A percentile compares a stretch with the other conserved stretches of the same genome.
These are phyloP conservation scores for Geotrichum candidum DNA, from an alignment of 1,139 yeast species.

Conservation along the genomic window DNA sequence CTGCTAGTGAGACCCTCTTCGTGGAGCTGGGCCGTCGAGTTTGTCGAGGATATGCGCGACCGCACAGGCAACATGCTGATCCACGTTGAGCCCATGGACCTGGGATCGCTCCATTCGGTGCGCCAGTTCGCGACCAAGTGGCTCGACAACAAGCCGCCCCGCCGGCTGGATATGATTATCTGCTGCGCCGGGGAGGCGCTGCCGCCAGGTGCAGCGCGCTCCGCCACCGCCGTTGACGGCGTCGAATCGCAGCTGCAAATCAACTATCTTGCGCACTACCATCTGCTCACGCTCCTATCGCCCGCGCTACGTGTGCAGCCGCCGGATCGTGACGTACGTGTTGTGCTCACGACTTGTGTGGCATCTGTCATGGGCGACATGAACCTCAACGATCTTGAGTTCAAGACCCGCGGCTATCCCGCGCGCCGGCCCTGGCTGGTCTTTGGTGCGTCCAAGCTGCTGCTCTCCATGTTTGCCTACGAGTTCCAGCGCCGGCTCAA, in stretches of 20 bases:
- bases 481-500: slow-evolving; percentile 66
- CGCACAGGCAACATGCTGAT: slow-evolving; percentile 64
- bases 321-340: slow-evolving; percentile 87
- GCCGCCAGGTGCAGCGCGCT: slow-evolving; percentile 60
- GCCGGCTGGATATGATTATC: slow-evolving; percentile 81
- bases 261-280: slow-evolving; percentile 76
- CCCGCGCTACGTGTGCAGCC: slow-evolving; percentile 87
- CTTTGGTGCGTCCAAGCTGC: slow-evolving; percentile 75
- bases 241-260: slow-evolving; percentile 78
- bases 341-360: slow-evolving; percentile 69
- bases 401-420: slow-evolving; percentile 59
- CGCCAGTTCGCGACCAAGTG: slow-evolving; percentile 89
- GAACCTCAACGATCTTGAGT: slow-evolving; percentile 61
- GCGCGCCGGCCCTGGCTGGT: slow-evolving; percentile 60
- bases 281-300: slow-evolving; percentile 65
- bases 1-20: slow-evolving; percentile 54
- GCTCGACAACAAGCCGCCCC: slow-evolving; percentile 86
- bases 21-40: slow-evolving; percentile 66
- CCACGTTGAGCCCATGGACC: slow-evolving; percentile 84
- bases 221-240: slow-evolving; percentile 63
- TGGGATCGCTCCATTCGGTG: slow-evolving; percentile 66
- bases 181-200: slow-evolving; percentile 81
- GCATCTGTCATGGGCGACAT: slow-evolving; percentile 67
- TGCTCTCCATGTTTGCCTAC: slow-evolving; percentile 64
- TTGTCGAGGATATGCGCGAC: slow-evolving; percentile 69